Evolutionary conservation across 1,284 basidiomycete genomes (phyloP).

Genomic region (Butyriboletus appendiculatus): DNA sequence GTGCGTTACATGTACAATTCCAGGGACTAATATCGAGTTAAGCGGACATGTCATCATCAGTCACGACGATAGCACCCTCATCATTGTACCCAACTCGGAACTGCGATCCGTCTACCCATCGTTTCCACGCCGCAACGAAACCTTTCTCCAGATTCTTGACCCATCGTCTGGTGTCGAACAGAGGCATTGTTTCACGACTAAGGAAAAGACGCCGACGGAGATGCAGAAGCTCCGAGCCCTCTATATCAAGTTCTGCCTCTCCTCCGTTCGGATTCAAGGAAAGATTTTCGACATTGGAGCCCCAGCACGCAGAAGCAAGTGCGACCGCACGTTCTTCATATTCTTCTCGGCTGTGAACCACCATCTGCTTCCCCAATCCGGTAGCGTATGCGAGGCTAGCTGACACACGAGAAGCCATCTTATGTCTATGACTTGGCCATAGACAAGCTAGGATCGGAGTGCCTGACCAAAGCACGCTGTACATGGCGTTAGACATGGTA

Average conservation of each 20-base stretch:
- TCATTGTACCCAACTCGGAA: constrained; percentile 31
- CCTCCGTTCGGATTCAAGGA: background rate
- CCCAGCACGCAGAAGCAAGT: constrained; percentile 43
- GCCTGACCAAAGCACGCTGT: constrained; percentile 58
- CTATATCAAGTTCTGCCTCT: background rate
- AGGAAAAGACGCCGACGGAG: constrained; percentile 52
- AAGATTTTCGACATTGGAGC: constrained; percentile 10
- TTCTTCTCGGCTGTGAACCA: constrained; percentile 47
- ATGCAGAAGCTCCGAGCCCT: constrained; percentile 41
- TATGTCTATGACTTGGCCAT: constrained; percentile 55
- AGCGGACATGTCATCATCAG: constrained; percentile 31
- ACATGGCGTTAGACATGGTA: constrained; percentile 6
- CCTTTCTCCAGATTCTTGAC: constrained; percentile 55
- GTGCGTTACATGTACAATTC: background rate
- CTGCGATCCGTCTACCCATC: constrained; percentile 56
- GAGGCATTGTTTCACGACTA: constrained; percentile 45
- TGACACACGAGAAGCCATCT: constrained; percentile 63
- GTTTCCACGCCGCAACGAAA: constrained; percentile 50
- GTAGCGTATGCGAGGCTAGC: constrained; percentile 60
- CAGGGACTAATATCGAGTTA: background rate
- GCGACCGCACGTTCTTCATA: constrained; percentile 57
- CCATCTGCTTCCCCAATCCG: constrained; percentile 56
- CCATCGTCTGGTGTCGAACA: constrained; percentile 62
- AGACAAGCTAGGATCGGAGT: constrained; percentile 63
- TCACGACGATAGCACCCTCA: constrained; percentile 44